phyloP scores from a whole-genome alignment of 768 basidiomycete genomes.

The Boletellus sp. region DNA sequence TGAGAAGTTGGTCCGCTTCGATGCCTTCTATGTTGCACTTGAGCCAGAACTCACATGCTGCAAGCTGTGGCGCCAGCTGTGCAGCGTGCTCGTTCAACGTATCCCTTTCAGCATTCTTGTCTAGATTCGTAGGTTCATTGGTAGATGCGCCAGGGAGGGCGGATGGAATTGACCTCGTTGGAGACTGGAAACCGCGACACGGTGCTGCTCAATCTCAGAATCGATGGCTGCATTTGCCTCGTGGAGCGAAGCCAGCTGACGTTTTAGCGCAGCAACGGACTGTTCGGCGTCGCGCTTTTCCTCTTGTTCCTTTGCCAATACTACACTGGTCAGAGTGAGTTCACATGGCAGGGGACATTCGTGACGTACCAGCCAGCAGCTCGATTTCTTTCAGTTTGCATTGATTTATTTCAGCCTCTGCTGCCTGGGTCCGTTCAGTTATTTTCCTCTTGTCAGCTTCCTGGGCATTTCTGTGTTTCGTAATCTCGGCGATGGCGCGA shows the following conservation, averaged over 20 bases:
- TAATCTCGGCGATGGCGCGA: slow-evolving; percentile 64
- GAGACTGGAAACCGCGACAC: slow-evolving; percentile 56
- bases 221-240: slow-evolving; percentile 60
- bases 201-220: slow-evolving; percentile 70
- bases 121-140: slow-evolving; percentile 32
- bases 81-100: slow-evolving; percentile 53
- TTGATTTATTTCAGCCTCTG: slow-evolving; percentile 66
- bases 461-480: slow-evolving; percentile 61
- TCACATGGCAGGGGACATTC: not conserved
- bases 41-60: slow-evolving; percentile 52
- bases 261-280: slow-evolving; percentile 53
- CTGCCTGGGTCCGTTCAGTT: slow-evolving; percentile 55
- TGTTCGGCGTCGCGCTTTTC: slow-evolving; percentile 70
- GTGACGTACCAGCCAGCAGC: slow-evolving; percentile 63
- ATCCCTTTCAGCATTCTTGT: slow-evolving; percentile 63
- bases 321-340: slow-evolving; percentile 30
- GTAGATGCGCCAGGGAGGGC: not conserved
- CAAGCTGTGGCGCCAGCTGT: slow-evolving; percentile 51
- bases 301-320: slow-evolving; percentile 64
- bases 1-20: slow-evolving; percentile 63
- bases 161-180: slow-evolving; percentile 50
- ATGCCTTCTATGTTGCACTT: slow-evolving; percentile 77
- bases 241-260: slow-evolving; percentile 60
- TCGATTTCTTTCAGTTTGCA: slow-evolving; percentile 80
- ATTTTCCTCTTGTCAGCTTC: slow-evolving; percentile 58